Percentiles rank a stretch among this genome's conserved stretches.
Conservation (phyloP, 2,329 filamentous ascomycete genomes). For the Neopestalotiopsis rosae region DNA sequence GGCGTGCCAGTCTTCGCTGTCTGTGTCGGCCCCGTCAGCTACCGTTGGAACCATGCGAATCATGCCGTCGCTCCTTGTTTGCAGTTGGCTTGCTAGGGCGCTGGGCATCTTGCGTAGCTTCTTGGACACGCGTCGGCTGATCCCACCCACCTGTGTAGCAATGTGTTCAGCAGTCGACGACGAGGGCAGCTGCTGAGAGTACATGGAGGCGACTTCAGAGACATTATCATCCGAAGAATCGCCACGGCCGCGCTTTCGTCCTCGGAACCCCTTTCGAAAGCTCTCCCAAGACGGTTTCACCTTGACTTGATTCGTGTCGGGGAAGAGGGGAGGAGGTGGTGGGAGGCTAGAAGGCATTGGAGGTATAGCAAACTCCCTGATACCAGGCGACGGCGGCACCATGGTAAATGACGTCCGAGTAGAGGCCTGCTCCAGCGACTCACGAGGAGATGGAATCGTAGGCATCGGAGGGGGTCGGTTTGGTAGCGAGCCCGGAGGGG, state of each 20-base stretch:
- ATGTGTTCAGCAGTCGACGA: constrained; percentile 5
- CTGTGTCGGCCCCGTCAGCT: background rate
- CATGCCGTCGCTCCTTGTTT: constrained; percentile 29
- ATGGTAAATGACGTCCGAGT: constrained; percentile 8
- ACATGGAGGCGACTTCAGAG: constrained; percentile 26
- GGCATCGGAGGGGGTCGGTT: constrained; percentile 4
- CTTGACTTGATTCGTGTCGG: constrained; percentile 14
- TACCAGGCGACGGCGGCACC: constrained; percentile 8
- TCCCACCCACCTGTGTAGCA: constrained; percentile 25
- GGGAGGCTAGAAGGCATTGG: constrained; percentile 30
- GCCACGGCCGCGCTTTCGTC: constrained; percentile 55
- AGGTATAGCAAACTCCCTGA: background rate
- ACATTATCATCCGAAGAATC: constrained; percentile 38
- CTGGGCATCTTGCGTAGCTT: constrained; percentile 58
- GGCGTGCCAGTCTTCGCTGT: constrained; percentile 7
- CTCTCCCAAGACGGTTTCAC: constrained; percentile 23
- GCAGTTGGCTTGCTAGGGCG: constrained; percentile 23
- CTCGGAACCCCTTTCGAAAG: constrained; percentile 39
- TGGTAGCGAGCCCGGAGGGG: constrained; percentile 22
- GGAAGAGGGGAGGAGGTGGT: constrained; percentile 35
- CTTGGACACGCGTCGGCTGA: constrained; percentile 48
- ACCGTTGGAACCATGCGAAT: constrained; percentile 19
- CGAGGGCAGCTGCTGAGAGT: constrained; percentile 8
- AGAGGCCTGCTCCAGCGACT: background rate
- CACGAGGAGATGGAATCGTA: constrained; percentile 16